Percentiles rank a stretch among this genome's conserved stretches.
phyloP scores from a whole-genome alignment of 225 moss, liverwort and hornwort genomes.

The Bryum argenteum region DNA sequence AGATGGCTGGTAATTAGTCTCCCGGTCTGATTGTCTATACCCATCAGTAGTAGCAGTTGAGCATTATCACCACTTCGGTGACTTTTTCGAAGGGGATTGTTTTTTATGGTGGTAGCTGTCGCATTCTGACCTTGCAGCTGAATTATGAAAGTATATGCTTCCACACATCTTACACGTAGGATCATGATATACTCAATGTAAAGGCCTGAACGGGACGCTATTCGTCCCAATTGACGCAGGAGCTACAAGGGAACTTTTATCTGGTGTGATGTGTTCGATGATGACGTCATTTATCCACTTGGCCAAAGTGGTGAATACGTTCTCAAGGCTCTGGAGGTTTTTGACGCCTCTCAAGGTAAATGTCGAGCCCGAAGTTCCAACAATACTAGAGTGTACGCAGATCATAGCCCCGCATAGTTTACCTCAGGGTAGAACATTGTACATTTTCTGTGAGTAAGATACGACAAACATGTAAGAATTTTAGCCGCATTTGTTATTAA shows the following conservation, averaged over 20 bases:
- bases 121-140: too few relatives aligned
- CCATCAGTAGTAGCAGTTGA: background rate
- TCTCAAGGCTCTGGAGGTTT: slow-evolving; percentile 55
- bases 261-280: slow-evolving; percentile 58
- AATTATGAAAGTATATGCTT: rapidly evolving
- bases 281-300: slow-evolving; percentile 52
- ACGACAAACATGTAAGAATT: background rate
- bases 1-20: too few relatives aligned
- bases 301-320: slow-evolving; percentile 50
- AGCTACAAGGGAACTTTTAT: slow-evolving; percentile 54
- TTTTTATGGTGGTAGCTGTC: background rate
- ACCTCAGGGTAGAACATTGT: background rate
- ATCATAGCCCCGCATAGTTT: too few relatives aligned
- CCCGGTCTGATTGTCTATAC: background rate
- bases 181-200: background rate
- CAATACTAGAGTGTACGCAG: background rate
- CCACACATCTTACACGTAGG: background rate
- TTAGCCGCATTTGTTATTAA: background rate
- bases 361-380: too few relatives aligned
- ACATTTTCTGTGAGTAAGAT: background rate
- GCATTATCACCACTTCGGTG: background rate
- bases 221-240: slow-evolving; percentile 19
- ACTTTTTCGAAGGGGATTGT: background rate
- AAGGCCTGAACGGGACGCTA: slow-evolving; percentile 2
- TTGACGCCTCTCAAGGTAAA: slow-evolving; percentile 48